Evolutionary conservation across 352 stramenopile species (phyloP), one percentile per base, ranked within the genome.

Genomic region (Globisporangium middletonii): DNA sequence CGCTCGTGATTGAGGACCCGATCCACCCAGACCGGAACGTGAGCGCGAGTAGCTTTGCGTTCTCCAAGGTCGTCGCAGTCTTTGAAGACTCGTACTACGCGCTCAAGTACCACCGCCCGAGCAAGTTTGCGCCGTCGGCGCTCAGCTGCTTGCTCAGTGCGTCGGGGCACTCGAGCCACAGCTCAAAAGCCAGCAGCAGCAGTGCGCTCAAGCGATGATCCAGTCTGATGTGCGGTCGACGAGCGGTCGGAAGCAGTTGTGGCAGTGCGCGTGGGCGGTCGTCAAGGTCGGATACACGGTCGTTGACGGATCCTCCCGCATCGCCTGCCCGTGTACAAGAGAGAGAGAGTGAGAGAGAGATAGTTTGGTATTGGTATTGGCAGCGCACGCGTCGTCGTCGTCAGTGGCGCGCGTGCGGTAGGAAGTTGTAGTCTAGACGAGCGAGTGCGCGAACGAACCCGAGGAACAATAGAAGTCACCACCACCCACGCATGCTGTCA

Each of bases 1-100:
- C 74, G 42, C 66, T 95, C n/a, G 83, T 95, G 57, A 89, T 95
- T n/a, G 83, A 95, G 50, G 85, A 93, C 60, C 83, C 85, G n/a
- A 93, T 95, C 57, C 76, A 95, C 53, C 83, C 85, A 4, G 83
- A 93, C 52, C 79, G 83, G 57, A 95, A 95, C 38, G 85, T 95
- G 7, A 89, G 83, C 45, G 83, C 85, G n/a, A 88, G 80, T 53
- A 95, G 81, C 66, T 95, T 91, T 62, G 83, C 83, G 18, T 93
- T 92, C 53, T 78, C 79, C 48, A 89, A 90, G 50, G 83, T 95
- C 26, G 83, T 95, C 8, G 76, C 83, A 0, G 62, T 92, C 44
- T 93, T 93, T 55, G 85, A 95, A 52, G 85, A 95, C 61, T 83
- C 83, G 35, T 95, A 83, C 61, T 93, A 91, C 53, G 81, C 83